Evolutionary conservation across 768 basidiomycete genomes (phyloP).

Genomic region (Plicaturopsis crispa): DNA sequence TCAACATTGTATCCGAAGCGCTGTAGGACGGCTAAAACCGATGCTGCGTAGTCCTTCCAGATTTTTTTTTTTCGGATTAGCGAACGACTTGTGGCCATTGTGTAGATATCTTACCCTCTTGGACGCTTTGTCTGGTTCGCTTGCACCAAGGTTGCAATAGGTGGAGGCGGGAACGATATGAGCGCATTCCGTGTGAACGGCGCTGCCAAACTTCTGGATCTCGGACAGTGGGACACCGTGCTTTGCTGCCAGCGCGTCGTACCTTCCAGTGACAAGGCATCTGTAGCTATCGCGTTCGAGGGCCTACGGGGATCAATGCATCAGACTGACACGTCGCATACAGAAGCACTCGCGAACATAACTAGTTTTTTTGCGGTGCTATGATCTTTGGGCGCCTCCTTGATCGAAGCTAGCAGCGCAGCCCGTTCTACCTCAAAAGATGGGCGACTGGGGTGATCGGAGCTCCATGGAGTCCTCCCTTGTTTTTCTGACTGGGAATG

Average conservation of each 20-base stretch:
- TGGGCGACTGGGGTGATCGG: conserved; percentile 8
- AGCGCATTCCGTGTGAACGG: conserved; percentile 15
- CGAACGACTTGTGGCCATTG: not conserved
- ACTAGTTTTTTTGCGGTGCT: conserved; percentile 7
- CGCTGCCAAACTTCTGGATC: no score
- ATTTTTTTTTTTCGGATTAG: not conserved
- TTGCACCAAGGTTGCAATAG: conserved; percentile 5
- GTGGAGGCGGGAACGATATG: conserved; percentile 23
- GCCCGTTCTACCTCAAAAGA: conserved; percentile 10
- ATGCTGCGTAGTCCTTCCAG: conserved; percentile 16
- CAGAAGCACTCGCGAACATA: no score
- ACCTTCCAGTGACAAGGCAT: conserved; percentile 8
- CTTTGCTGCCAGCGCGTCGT: no score
- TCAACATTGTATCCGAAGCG: conserved; percentile 18
- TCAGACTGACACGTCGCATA: no score
- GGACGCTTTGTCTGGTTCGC: conserved; percentile 11
- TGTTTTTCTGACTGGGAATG: no score
- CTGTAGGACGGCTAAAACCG: conserved; percentile 18
- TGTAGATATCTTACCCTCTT: conserved; percentile 12
- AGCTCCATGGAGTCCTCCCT: no score
- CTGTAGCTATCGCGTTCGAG: conserved; percentile 11
- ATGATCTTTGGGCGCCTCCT: conserved; percentile 8
- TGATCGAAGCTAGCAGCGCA: conserved; percentile 3
- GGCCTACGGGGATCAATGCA: conserved; percentile 9
- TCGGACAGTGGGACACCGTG: no score